These are phyloP conservation scores for Diaporthe destruens DNA, from an alignment of 2,329 filamentous ascomycete genomes.

Conservation along the genomic window DNA sequence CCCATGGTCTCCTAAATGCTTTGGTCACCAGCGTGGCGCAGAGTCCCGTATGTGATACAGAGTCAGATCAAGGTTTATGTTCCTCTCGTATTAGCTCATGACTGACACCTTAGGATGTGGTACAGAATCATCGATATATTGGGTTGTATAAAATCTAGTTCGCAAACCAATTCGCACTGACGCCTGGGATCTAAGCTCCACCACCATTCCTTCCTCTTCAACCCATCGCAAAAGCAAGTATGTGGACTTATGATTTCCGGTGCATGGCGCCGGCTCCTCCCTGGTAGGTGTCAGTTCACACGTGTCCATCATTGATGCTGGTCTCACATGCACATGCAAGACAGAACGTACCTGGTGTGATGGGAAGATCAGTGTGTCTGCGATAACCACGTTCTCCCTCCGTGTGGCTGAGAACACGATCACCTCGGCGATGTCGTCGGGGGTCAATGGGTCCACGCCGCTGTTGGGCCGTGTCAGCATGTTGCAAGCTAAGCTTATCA, in stretches of 20 bases:
- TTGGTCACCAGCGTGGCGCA: too few species aligned
- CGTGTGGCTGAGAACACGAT: conserved; percentile 87
- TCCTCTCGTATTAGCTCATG: not conserved
- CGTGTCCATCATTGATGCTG: not conserved
- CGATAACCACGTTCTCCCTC: conserved; percentile 90
- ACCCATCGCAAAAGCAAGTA: not conserved
- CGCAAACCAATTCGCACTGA: not conserved
- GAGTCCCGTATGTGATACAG: too few species aligned
- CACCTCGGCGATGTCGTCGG: conserved; percentile 91
- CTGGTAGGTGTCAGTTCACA: conserved; percentile 33
- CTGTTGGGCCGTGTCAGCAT: conserved; percentile 53
- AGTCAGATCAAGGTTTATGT: too few species aligned
- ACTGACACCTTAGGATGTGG: not conserved
- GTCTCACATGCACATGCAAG: not conserved
- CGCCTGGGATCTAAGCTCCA: not conserved
- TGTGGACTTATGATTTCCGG: conserved; percentile 34
- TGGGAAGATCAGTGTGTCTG: conserved; percentile 88
- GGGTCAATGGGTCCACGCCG: conserved; percentile 84
- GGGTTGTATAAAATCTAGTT: not conserved
- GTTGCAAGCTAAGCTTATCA: not conserved
- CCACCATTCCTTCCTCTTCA: not conserved
- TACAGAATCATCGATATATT: not conserved
- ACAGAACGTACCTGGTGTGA: conserved; percentile 81
- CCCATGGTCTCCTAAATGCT: too few species aligned
- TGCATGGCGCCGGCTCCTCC: conserved; percentile 37